Evolutionary conservation across 176 grass and related monocot genomes (phyloP).

Genomic region (Eremochloa ophiuroides): DNA sequence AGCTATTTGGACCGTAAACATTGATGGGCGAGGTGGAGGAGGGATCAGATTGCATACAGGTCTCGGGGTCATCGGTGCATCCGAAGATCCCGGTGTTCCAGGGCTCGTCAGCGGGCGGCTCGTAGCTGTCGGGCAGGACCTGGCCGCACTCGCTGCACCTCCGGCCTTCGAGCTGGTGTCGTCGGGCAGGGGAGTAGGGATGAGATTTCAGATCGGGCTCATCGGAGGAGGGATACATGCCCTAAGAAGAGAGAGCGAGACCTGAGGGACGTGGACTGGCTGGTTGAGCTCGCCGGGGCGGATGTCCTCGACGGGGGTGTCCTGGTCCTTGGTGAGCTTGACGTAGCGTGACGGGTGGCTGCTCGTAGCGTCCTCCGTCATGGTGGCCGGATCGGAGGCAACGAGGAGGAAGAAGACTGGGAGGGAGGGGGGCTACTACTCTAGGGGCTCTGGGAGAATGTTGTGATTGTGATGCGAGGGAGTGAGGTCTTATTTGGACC

Average conservation of each 20-base stretch:
- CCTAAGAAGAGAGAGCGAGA: not conserved
- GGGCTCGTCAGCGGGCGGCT: slow-evolving; percentile 73
- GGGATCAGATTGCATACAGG: slow-evolving; percentile 42
- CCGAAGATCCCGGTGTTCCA: slow-evolving; percentile 83
- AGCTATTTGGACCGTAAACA: too few species aligned
- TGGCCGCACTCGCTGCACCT: slow-evolving; percentile 77
- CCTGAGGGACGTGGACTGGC: slow-evolving; percentile 82
- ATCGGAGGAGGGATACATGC: not conserved
- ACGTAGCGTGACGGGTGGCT: slow-evolving; percentile 70
- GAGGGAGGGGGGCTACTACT: too few species aligned
- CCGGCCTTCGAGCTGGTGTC: slow-evolving; percentile 54
- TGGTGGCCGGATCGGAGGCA: slow-evolving; percentile 3
- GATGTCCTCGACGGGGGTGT: slow-evolving; percentile 74
- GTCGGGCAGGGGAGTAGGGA: not conserved
- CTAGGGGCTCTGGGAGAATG: too few species aligned
- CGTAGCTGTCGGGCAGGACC: slow-evolving; percentile 69
- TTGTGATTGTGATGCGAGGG: too few species aligned
- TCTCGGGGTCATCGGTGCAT: slow-evolving; percentile 67
- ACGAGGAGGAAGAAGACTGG: too few species aligned
- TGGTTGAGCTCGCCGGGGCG: slow-evolving; percentile 91
- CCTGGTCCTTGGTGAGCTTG: slow-evolving; percentile 91
- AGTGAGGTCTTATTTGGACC: not conserved
- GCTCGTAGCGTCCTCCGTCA: slow-evolving; percentile 52
- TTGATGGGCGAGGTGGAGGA: not conserved
- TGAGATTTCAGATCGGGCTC: not conserved